Percentiles rank a stretch among this genome's conserved stretches.
Evolutionary conservation across 176 grass and related monocot species (phyloP).

Genomic region (Avena eriantha): DNA sequence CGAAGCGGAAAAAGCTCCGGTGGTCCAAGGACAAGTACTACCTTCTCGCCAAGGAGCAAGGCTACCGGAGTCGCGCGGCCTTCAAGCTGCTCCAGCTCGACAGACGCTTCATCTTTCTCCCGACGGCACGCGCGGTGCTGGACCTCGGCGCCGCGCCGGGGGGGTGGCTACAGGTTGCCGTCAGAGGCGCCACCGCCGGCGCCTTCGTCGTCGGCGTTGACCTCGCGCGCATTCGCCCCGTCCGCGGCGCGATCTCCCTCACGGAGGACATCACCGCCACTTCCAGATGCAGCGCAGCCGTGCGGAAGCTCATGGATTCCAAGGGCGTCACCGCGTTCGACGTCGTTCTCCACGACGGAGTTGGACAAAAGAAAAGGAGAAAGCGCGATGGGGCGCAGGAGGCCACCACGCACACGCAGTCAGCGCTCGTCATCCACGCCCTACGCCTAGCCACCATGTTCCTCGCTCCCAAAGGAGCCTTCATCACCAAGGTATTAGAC

Average conservation of each 20-base stretch:
- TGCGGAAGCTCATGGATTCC: conserved; percentile 68
- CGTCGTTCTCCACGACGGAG: conserved; percentile 84
- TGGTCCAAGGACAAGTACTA: conserved; percentile 63
- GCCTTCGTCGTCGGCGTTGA: conserved; percentile 78
- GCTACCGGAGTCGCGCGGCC: conserved; percentile 80
- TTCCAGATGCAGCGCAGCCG: conserved; percentile 62
- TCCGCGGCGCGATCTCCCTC: conserved; percentile 72
- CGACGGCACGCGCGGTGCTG: conserved; percentile 71
- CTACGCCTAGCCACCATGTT: conserved; percentile 74
- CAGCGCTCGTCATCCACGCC: conserved; percentile 67
- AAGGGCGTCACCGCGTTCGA: conserved; percentile 72
- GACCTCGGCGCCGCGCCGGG: conserved; percentile 90
- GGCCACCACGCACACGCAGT: conserved; percentile 69
- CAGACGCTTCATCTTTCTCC: conserved; percentile 71
- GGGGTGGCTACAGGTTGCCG: conserved; percentile 92
- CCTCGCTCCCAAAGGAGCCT: conserved; percentile 74
- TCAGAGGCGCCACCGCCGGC: conserved; percentile 62
- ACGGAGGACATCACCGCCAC: conserved; percentile 81
- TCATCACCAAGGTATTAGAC: conserved; percentile 75
- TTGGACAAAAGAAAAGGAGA: conserved; percentile 15
- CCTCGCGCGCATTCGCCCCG: conserved; percentile 67
- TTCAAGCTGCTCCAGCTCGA: conserved; percentile 94
- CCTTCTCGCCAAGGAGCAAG: conserved; percentile 81
- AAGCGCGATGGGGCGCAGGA: conserved; percentile 60
- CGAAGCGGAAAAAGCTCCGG: conserved; percentile 69